These are phyloP conservation scores for Sanghuangporus weigelae DNA, from an alignment of 1,284 basidiomycete species.

Conservation along the genomic window DNA sequence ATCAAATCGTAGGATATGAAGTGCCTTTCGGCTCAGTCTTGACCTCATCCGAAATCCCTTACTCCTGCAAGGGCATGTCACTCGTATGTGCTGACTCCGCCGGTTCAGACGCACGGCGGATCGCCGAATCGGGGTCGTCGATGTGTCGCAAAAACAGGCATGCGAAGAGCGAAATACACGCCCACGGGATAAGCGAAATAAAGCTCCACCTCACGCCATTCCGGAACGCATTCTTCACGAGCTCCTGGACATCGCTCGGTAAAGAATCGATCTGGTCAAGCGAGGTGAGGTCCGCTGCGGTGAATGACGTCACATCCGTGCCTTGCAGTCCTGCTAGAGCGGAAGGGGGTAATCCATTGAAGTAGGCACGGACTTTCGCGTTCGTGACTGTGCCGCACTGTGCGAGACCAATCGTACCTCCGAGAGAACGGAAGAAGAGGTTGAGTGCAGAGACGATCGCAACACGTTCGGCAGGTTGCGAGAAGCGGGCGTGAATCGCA, in stretches of 20 bases:
- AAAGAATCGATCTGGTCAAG: conserved; percentile 33
- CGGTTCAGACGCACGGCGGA: background rate
- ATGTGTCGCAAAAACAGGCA: background rate
- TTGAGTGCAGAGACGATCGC: conserved; percentile 38
- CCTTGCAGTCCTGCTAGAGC: conserved; percentile 14
- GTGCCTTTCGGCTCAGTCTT: background rate
- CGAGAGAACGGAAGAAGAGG: conserved; percentile 30
- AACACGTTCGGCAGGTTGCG: conserved; percentile 32
- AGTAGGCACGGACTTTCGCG: conserved; percentile 34
- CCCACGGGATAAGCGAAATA: conserved; percentile 44
- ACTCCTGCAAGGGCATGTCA: background rate
- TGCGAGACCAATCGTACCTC: conserved; percentile 47
- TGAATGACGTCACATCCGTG: background rate
- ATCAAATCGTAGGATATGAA: background rate
- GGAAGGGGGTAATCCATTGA: conserved; percentile 26
- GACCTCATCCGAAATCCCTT: background rate
- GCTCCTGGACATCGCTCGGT: conserved; percentile 29
- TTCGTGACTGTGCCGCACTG: conserved; percentile 45
- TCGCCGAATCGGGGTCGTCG: background rate
- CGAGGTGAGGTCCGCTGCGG: conserved; percentile 25
- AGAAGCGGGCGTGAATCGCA: conserved; percentile 41
- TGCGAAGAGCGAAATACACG: conserved; percentile 30
- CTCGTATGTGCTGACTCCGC: background rate
- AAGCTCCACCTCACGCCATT: conserved; percentile 40
- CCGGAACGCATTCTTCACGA: conserved; percentile 37